These are phyloP conservation scores for Borovskyia barvae DNA, from an alignment of 208 protist species.

Conservation along the genomic window DNA sequence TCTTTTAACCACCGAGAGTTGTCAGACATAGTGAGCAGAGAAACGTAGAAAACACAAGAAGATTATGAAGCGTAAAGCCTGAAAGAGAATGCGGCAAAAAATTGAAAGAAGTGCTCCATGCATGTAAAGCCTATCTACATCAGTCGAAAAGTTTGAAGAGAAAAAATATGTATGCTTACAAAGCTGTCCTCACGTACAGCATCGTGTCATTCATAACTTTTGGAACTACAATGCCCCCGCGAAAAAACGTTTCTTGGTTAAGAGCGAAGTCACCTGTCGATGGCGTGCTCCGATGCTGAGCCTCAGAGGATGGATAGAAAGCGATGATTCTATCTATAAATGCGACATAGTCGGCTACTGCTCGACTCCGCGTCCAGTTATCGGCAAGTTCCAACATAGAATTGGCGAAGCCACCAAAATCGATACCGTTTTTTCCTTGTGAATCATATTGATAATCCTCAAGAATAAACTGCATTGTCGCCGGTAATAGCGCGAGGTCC, in stretches of 20 bases:
- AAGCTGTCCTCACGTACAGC: neutral
- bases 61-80: too few species aligned
- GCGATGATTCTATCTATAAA: constrained; percentile 14
- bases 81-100: neutral
- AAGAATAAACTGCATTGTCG: constrained; percentile 41
- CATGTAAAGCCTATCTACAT: too few species aligned
- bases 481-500: constrained; percentile 39
- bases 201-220: neutral
- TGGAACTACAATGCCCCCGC: constrained; percentile 18
- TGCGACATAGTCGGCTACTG: constrained; percentile 35
- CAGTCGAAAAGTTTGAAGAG: neutral
- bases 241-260: constrained; percentile 29
- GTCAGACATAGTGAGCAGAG: too few species aligned
- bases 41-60: too few species aligned
- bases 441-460: constrained; percentile 64
- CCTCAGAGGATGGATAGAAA: neutral
- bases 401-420: constrained; percentile 57
- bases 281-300: neutral
- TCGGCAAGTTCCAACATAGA: constrained; percentile 77
- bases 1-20: too few species aligned
- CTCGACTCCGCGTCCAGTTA: constrained; percentile 60
- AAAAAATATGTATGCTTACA: neutral
- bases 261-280: constrained; percentile 4
- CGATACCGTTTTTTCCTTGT: constrained; percentile 31
- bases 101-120: neutral